Evolutionary conservation across 305 asterid species (phyloP), one percentile per base, ranked within the genome.

Genomic region (Lippia alba): DNA sequence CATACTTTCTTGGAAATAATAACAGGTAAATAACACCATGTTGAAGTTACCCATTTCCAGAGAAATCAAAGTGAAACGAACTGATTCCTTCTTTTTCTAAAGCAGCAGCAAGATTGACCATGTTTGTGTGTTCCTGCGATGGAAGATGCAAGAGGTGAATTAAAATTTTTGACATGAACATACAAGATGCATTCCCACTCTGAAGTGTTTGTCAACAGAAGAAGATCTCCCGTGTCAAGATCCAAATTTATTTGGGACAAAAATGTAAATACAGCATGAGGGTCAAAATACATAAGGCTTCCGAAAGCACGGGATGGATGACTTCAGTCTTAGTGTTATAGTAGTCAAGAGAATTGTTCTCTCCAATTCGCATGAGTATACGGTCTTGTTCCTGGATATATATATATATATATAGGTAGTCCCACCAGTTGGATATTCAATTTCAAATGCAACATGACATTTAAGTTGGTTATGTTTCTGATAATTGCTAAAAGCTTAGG

Each of bases 41-140:
- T 46, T 61, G 62, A 41, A 72, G 80, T 67, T 79, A 87, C 98
- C 98, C 97, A 49, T 91, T 91, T 74, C 97, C 96, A 69, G 97
- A 76, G 73, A 93, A 93, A 81, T 93, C 98, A 78, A 93, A 91
- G 68, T 96, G 94, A 70, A 93, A 85, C 55, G 83, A 85, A 72
- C 91, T 85, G 68, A 89, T 89, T 79, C 98, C 97, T 79, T 85
- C 93, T 11, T 79, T 87, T 78, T 84, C 94, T 70, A 93, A 78
- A 68, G 87, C 86, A 66, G 56, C 61, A 64, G 94, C 86, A 76
- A 90, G 77, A 74, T 80, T 89, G 76, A 69, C 68, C 78, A 92
- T 84, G 24, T 69, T 74, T 12, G 60, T 56, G 74, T 30, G 12
- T 61, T 90, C 95, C 98, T 92, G 81, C 71, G 76, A 55, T 70